These are phyloP conservation scores for Citrullus amarus DNA, from an alignment of 306 rosid genomes.

Conservation along the genomic window DNA sequence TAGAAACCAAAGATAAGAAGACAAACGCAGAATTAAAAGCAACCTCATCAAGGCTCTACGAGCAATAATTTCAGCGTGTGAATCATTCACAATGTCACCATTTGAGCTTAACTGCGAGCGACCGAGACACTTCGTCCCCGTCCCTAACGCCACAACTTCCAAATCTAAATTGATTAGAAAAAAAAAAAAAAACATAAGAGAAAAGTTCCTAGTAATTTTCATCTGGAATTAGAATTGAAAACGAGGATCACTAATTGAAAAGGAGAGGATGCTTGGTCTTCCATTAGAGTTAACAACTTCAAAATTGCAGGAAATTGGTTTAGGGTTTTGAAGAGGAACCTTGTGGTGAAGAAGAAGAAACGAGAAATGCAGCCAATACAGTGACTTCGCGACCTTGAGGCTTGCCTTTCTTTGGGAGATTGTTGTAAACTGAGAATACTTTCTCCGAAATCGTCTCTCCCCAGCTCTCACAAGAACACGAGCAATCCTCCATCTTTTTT, in stretches of 20 bases:
- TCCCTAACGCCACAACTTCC: slow-evolving; percentile 72
- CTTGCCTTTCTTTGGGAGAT: slow-evolving; percentile 80
- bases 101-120: slow-evolving; percentile 51
- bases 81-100: slow-evolving; percentile 75
- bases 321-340: slow-evolving; percentile 25
- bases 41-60: slow-evolving; percentile 79
- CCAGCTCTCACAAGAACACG: slow-evolving; percentile 17
- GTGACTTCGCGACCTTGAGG: slow-evolving; percentile 90
- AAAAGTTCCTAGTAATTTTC: neutral
- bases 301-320: neutral
- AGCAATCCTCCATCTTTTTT: slow-evolving; percentile 8
- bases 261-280: neutral
- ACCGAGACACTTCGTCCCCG: slow-evolving; percentile 87
- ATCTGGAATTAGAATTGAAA: neutral
- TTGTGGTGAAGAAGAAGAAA: slow-evolving; percentile 52
- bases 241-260: neutral
- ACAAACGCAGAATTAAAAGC: neutral
- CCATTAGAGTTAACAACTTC: neutral
- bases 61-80: slow-evolving; percentile 82
- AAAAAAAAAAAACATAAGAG: neutral
- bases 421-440: slow-evolving; percentile 41
- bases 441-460: slow-evolving; percentile 39
- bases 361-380: slow-evolving; percentile 70
- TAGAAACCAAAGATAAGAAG: neutral
- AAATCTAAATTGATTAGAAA: slow-evolving; percentile 22